Base-by-base conservation (phyloP, 192 early-diverging fungal species). In the Gonapodya sp. region DNA sequence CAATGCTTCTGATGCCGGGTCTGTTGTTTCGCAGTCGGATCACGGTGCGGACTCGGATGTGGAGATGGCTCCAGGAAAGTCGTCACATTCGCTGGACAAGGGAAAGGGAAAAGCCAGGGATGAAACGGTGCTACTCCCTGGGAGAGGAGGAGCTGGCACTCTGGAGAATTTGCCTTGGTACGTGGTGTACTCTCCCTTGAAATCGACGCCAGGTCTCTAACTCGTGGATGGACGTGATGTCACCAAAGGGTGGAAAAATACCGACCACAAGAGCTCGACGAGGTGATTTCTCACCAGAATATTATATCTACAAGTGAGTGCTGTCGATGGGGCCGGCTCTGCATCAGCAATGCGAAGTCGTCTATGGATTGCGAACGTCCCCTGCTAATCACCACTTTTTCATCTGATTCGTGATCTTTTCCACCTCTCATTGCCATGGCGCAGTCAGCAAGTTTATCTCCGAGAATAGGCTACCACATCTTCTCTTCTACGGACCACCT, bases 201-300 rank as follows among this genome's bases (percentile, higher is more conserved):
- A n/a, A n/a, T n/a, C n/a, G n/a, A n/a, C n/a, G n/a, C n/a, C n/a
- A n/a, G n/a, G n/a, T n/a, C n/a, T n/a, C n/a, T n/a, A n/a, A n/a
- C n/a, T n/a, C n/a, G n/a, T n/a, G n/a, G n/a, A n/a, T n/a, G n/a
- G n/a, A n/a, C n/a, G n/a, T n/a, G n/a, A n/a, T n/a, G n/a, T n/a
- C n/a, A n/a, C n/a, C n/a, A 18, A 78, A 94, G 96, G 97, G 95
- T 99, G 1, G 97, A 99, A 84, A 99, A 99, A 82, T 99, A 99
- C 84, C 89, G 97, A 74, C 97, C 96, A 2, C 82, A 87, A 0
- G 86, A 87, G n/a, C 85, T 99, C n/a, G 91, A 93, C 75, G 96
- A 99, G 64, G 88, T 99, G 73, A 95, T 99, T 35, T 95, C 97
- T 31, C 96, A 97, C 81, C 81, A 93, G 79, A 93, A 97, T 84